Evolutionary conservation across 192 early-diverging fungal species (phyloP).

Genomic region (Entomortierella beljakovae): DNA sequence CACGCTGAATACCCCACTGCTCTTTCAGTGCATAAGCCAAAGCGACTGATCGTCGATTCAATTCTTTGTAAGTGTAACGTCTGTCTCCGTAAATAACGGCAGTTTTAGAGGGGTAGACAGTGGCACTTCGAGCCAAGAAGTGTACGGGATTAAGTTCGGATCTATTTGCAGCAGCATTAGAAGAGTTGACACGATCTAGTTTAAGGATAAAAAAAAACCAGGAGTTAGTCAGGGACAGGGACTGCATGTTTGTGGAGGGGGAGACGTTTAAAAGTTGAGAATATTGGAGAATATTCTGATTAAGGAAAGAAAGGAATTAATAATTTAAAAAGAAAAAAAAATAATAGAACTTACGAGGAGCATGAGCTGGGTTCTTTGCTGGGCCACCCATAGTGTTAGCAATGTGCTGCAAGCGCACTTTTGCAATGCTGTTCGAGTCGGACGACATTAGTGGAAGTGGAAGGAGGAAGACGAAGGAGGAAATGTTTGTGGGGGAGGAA

Average conservation of each 20-base stretch:
- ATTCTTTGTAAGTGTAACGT: constrained; percentile 57
- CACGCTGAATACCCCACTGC: constrained; percentile 41
- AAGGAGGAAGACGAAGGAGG: neutral
- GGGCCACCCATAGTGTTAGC: constrained; percentile 31
- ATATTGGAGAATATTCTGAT: too few relatives aligned
- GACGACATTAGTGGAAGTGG: constrained; percentile 10
- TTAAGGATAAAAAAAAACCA: neutral
- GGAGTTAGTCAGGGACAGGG: too few relatives aligned
- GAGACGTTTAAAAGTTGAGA: too few relatives aligned
- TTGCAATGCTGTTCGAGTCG: constrained; percentile 24
- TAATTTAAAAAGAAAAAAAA: neutral
- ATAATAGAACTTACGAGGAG: constrained; percentile 24
- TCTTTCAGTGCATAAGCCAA: constrained; percentile 58
- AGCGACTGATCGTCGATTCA: constrained; percentile 57
- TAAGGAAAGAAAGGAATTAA: neutral
- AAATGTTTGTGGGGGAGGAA: neutral
- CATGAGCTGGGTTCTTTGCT: constrained; percentile 4
- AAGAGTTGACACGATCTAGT: constrained; percentile 41
- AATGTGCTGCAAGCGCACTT: constrained; percentile 46
- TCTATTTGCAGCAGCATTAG: constrained; percentile 18
- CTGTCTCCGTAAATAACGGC: constrained; percentile 59
- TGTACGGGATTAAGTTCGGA: constrained; percentile 64
- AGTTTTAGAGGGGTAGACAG: constrained; percentile 58
- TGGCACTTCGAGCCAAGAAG: constrained; percentile 62
- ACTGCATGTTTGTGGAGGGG: too few relatives aligned